Conservation (phyloP, 345 rosid species). For the Linum tenue region DNA sequence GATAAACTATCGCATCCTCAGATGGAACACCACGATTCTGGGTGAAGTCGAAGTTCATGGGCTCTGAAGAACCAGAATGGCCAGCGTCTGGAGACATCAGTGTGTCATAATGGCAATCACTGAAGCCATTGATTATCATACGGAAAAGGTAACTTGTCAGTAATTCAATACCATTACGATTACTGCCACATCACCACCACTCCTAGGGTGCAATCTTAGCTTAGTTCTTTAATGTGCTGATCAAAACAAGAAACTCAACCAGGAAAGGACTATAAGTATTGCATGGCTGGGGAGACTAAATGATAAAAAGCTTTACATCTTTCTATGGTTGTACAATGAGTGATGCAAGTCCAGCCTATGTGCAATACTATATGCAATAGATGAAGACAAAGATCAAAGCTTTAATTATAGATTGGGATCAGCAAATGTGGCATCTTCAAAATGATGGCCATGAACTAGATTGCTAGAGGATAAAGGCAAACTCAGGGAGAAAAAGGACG, state of each 20-base stretch:
- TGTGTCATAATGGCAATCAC: slow-evolving; percentile 25
- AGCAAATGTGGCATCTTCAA: too few relatives aligned
- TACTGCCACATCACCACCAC: neutral
- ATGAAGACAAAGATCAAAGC: too few relatives aligned
- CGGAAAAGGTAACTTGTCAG: neutral
- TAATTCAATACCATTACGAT: neutral
- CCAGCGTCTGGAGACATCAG: slow-evolving; percentile 29
- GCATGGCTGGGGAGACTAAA: too few relatives aligned
- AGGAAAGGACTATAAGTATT: neutral
- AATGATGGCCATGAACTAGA: too few relatives aligned
- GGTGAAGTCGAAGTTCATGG: slow-evolving; percentile 26
- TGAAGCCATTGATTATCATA: slow-evolving; percentile 14
- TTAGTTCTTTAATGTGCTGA: neutral
- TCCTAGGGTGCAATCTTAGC: neutral
- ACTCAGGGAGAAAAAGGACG: neutral
- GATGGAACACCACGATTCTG: slow-evolving; percentile 25
- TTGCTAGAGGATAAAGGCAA: neutral
- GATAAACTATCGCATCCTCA: slow-evolving; percentile 39
- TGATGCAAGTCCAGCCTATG: too few relatives aligned
- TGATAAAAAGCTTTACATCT: too few relatives aligned
- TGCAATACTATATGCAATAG: too few relatives aligned
- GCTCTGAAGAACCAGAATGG: slow-evolving; percentile 27
- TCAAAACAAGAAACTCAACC: neutral
- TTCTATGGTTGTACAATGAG: too few relatives aligned
- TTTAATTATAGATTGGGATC: too few relatives aligned